These are phyloP conservation scores for Neofusicoccum cordaticola DNA, from an alignment of 2,329 filamentous ascomycete species.

Conservation along the genomic window DNA sequence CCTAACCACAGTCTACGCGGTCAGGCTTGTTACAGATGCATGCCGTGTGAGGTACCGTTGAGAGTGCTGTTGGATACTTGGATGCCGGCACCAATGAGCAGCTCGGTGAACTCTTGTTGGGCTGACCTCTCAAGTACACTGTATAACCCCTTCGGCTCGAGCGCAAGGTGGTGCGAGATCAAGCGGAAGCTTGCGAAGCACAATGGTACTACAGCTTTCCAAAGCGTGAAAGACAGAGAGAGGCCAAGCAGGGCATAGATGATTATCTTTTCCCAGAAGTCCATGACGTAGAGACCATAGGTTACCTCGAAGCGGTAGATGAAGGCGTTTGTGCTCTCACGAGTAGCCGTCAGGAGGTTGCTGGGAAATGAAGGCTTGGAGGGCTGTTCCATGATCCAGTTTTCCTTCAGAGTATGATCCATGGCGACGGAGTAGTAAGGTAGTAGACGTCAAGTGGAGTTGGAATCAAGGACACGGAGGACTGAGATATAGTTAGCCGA, in stretches of 20 bases:
- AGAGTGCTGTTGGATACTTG: neutral
- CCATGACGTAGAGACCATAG: constrained; percentile 24
- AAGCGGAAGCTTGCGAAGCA: neutral
- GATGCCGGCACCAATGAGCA: neutral
- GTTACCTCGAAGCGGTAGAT: constrained; percentile 39
- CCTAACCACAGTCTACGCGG: neutral
- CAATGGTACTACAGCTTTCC: constrained; percentile 1
- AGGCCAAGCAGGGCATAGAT: constrained; percentile 15
- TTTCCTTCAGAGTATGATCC: constrained; percentile 3
- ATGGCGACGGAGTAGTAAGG: neutral
- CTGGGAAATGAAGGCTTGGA: neutral
- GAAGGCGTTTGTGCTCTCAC: constrained; percentile 30
- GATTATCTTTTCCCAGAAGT: constrained; percentile 13
- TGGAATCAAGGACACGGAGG: neutral
- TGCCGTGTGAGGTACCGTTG: neutral
- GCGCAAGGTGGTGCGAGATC: neutral
- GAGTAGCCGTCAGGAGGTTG: neutral
- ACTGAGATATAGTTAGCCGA: neutral
- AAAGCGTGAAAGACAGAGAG: neutral
- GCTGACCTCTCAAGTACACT: neutral
- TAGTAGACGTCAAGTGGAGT: neutral
- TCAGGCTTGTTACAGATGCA: neutral
- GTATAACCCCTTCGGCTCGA: constrained; percentile 11
- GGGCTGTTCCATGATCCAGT: neutral
- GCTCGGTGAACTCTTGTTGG: neutral